phyloP scores from a whole-genome alignment of 2,329 filamentous ascomycete species.

The Trichoderma koningiopsis region DNA sequence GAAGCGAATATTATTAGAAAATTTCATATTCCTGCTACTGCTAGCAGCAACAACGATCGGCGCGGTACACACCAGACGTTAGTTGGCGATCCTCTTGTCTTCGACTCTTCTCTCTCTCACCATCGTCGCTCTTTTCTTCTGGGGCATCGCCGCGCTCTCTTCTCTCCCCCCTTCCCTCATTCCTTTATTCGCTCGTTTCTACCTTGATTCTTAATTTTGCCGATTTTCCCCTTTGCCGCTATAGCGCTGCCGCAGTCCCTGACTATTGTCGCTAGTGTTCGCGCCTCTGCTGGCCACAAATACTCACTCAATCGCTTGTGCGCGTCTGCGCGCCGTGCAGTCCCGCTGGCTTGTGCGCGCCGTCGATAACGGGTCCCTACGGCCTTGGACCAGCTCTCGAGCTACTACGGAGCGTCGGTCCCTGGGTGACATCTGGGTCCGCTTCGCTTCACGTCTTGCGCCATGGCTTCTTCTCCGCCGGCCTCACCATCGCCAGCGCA shows the following conservation, averaged over 20 bases:
- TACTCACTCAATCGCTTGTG: slow-evolving; percentile 15
- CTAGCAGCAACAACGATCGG: slow-evolving; percentile 4
- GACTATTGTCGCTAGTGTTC: neutral
- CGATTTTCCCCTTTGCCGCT: neutral
- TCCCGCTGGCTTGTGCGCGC: slow-evolving; percentile 26
- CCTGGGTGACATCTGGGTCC: slow-evolving; percentile 24
- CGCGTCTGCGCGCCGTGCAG: slow-evolving; percentile 27
- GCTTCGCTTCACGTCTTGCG: slow-evolving; percentile 31
- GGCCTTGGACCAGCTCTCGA: neutral
- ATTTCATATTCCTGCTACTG: neutral
- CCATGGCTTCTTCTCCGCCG: slow-evolving; percentile 71
- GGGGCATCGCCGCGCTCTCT: slow-evolving; percentile 2
- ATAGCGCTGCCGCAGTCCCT: neutral
- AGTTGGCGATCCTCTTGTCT: neutral
- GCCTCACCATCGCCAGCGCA: slow-evolving; percentile 67
- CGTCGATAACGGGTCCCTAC: slow-evolving; percentile 23
- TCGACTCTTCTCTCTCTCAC: neutral
- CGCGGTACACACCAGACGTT: slow-evolving; percentile 9
- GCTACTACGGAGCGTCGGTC: slow-evolving; percentile 8
- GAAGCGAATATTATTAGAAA: neutral
- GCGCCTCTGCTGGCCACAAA: neutral
- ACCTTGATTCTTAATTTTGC: neutral
- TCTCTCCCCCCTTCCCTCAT: neutral
- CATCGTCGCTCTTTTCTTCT: slow-evolving; percentile 7
- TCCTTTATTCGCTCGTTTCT: neutral